Evolutionary conservation across 208 protist species (phyloP), one percentile per base, ranked within the genome.

Genomic region (Sergeia podlipaevii): DNA sequence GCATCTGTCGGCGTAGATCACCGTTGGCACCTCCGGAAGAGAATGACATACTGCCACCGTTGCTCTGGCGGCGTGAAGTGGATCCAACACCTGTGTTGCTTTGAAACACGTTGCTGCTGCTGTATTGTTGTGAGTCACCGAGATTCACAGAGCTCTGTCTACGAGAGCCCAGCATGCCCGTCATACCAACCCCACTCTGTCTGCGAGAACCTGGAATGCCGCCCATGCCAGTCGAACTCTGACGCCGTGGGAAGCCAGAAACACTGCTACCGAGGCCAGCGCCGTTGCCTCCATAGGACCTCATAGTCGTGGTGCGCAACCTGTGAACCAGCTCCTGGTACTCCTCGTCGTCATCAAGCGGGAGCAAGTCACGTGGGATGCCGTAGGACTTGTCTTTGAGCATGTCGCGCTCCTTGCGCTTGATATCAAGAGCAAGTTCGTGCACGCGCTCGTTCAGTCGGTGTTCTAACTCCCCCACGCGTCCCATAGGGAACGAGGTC

Each of bases 81-180:
- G 54, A 61, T 33, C 66, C 58, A n/a, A 53, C 42, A 38, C 85
- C 85, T 27, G 33, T 54, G 51, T 67, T 64, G 32, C n/a, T 51
- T 41, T 0, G 68, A 50, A 90, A 85, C 13, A 68, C 34, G 1
- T 73, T 67, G 48, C 89, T 78, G 8, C 72, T 53, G 62, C 87
- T 77, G 5, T 74, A 78, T 33, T 70, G 53, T 11, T 38, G n/a
- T n/a, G n/a, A n/a, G 55, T 77, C 53, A 15, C 26, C 36, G 37
- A 85, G 77, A 1, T 85, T 50, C 1, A 62, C 50, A 29, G 85
- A 54, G 21, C 74, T 39, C n/a, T 59, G 44, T 32, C 57, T 70
- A 17, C 72, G 65, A 46, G 91, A 59, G 42, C 87, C 87, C 6
- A 41, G 49, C 28, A 83, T 74, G 13, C 60, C 52, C 5, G 24